A percentile compares a stretch with the other conserved stretches of the same genome.
These are phyloP conservation scores for Zalerion maritima DNA, from an alignment of 495 filamentous ascomycete species.

Conservation along the genomic window DNA sequence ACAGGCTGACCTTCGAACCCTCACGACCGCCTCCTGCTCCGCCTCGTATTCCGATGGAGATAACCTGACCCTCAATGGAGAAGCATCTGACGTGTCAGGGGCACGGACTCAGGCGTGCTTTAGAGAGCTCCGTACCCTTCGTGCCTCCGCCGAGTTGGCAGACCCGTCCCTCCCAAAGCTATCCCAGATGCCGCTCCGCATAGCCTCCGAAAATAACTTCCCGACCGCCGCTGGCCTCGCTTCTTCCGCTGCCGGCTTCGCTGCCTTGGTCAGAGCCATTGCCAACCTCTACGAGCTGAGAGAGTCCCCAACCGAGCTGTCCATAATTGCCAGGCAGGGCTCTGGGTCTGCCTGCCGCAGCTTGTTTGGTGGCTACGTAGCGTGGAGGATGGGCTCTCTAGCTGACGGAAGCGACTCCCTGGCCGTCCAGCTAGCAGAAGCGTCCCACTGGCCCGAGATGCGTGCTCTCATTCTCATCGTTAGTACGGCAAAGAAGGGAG, in stretches of 20 bases:
- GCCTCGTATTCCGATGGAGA: constrained; percentile 49
- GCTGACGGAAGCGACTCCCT: constrained; percentile 68
- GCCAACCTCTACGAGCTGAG: constrained; percentile 82
- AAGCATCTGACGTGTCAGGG: constrained; percentile 66
- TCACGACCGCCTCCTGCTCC: constrained; percentile 91
- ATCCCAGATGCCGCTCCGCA: constrained; percentile 54
- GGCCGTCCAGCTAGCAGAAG: constrained; percentile 75
- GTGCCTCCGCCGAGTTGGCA: constrained; percentile 54
- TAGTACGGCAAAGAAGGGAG: constrained; percentile 85
- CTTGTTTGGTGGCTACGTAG: constrained; percentile 89
- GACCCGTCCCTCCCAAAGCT: constrained; percentile 64
- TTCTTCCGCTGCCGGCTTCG: constrained; percentile 84
- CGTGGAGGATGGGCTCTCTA: constrained; percentile 64
- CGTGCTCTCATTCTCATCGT: constrained; percentile 80
- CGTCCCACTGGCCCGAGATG: constrained; percentile 89
- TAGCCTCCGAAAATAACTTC: constrained; percentile 96
- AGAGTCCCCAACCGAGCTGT: constrained; percentile 62
- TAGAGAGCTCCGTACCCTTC: constrained; percentile 62
- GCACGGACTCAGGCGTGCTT: constrained; percentile 87
- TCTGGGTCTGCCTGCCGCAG: constrained; percentile 86
- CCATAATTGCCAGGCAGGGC: constrained; percentile 83
- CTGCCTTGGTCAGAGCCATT: constrained; percentile 82
- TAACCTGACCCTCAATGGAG: constrained; percentile 71
- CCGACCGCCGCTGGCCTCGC: constrained; percentile 95
- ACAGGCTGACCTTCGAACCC: constrained; percentile 82